These are phyloP conservation scores for Colletotrichum australisinense DNA, from an alignment of 2,329 filamentous ascomycete species.

Conservation along the genomic window DNA sequence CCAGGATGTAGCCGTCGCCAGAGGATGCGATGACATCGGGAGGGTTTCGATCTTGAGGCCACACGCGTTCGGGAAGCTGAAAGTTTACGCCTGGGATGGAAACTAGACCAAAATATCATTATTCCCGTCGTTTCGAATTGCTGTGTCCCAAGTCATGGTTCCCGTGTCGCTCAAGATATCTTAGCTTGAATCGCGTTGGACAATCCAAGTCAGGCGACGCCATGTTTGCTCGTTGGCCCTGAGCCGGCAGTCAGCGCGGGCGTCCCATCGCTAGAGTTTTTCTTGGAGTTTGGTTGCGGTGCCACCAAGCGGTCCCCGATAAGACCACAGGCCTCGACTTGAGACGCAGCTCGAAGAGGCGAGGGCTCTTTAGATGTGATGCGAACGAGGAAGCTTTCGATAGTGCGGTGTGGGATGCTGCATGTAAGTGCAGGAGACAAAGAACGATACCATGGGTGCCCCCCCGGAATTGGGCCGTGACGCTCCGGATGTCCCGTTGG, in stretches of 20 bases:
- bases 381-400: background rate
- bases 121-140: background rate
- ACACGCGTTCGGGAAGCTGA: background rate
- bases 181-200: background rate
- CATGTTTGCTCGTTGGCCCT: conserved; percentile 9
- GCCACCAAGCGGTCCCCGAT: background rate
- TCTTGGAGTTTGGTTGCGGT: background rate
- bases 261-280: background rate
- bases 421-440: conserved; percentile 20
- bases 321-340: background rate
- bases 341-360: background rate
- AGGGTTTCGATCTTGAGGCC: background rate
- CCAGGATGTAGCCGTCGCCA: background rate
- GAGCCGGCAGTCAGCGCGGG: background rate
- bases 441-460: conserved; percentile 6
- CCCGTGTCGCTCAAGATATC: background rate
- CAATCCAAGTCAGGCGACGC: conserved; percentile 20
- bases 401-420: conserved; percentile 2
- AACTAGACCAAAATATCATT: background rate
- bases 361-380: background rate
- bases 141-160: background rate
- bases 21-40: background rate
- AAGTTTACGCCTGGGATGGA: background rate
- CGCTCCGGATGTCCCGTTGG: conserved; percentile 13
- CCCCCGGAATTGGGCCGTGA: conserved; percentile 4